A percentile compares a stretch with the other conserved stretches of the same genome.
Evolutionary conservation across 2,329 filamentous ascomycete species (phyloP).

Genomic region (Aspergillus puulaauensis): DNA sequence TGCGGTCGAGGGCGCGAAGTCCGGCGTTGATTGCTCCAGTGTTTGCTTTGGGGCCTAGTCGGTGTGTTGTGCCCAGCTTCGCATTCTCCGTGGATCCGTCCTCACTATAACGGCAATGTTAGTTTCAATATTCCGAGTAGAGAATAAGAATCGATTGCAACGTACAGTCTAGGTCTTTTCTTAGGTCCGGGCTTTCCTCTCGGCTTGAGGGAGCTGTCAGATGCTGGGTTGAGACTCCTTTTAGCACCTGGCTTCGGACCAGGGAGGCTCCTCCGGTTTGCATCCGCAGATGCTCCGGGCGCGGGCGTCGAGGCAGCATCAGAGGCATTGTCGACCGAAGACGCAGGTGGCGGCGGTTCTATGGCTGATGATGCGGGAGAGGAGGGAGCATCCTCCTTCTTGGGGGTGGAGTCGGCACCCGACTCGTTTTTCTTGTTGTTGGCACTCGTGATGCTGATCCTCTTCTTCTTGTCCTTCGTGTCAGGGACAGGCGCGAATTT

Average conservation of each 20-base stretch:
- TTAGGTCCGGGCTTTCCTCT: slow-evolving; percentile 91
- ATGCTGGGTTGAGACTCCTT: slow-evolving; percentile 52
- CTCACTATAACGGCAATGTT: slow-evolving; percentile 39
- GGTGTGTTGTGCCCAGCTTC: slow-evolving; percentile 55
- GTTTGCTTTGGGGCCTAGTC: slow-evolving; percentile 94
- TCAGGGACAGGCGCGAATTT: slow-evolving; percentile 32
- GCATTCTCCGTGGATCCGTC: slow-evolving; percentile 49
- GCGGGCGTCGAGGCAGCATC: slow-evolving; percentile 42
- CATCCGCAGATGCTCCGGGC: slow-evolving; percentile 37
- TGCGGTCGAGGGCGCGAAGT: slow-evolving; percentile 87
- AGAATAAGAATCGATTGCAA: slow-evolving; percentile 27
- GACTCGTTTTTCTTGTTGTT: slow-evolving; percentile 16
- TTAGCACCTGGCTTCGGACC: slow-evolving; percentile 66
- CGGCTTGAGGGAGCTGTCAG: slow-evolving; percentile 66
- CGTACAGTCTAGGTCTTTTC: slow-evolving; percentile 93
- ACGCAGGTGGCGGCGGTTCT: slow-evolving; percentile 33
- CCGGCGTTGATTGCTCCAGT: slow-evolving; percentile 96
- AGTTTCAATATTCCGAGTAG: background rate
- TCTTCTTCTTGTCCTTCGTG: slow-evolving; percentile 21
- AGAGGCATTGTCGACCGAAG: slow-evolving; percentile 43
- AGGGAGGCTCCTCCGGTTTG: slow-evolving; percentile 71
- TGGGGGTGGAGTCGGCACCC: slow-evolving; percentile 21
- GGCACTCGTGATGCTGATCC: slow-evolving; percentile 5
- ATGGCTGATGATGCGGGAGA: slow-evolving; percentile 39
- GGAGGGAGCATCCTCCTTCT: slow-evolving; percentile 28